These are phyloP conservation scores for Xylaria sp. DNA, from an alignment of 2,329 filamentous ascomycete species.

Conservation along the genomic window DNA sequence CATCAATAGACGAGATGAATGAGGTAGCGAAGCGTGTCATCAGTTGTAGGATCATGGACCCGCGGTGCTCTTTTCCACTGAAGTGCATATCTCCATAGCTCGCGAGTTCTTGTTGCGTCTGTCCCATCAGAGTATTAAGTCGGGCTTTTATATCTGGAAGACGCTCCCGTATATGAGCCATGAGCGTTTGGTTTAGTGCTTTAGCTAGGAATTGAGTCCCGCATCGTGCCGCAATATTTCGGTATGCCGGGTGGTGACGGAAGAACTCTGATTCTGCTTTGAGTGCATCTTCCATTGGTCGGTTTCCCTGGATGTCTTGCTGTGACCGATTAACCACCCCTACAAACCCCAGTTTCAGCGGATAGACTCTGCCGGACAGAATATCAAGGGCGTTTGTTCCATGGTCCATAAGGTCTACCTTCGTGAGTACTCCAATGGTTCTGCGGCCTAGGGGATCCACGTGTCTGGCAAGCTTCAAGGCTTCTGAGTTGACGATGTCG, in stretches of 20 bases:
- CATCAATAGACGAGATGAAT: constrained; percentile 98
- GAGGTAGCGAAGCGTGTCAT: constrained; percentile 99
- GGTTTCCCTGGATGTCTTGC: constrained; percentile 96
- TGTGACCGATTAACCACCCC: constrained; percentile 98
- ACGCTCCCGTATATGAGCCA: constrained; percentile 94
- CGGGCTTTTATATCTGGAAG: constrained; percentile 98
- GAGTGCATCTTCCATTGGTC: constrained; percentile 91
- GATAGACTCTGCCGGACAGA: constrained; percentile 95
- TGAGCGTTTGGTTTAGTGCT: constrained; percentile 92
- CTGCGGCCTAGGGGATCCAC: constrained; percentile 93
- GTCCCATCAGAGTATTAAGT: constrained; percentile 98
- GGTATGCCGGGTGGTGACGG: constrained; percentile 94
- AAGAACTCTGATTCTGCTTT: constrained; percentile 95
- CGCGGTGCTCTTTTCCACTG: constrained; percentile 94
- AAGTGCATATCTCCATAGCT: constrained; percentile 99
- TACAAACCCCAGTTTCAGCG: constrained; percentile 95
- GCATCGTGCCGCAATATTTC: constrained; percentile 93
- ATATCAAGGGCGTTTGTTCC: constrained; percentile 98
- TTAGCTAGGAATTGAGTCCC: constrained; percentile 95
- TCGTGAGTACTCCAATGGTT: constrained; percentile 96
- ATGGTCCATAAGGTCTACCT: constrained; percentile 98
- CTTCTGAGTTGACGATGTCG: constrained; percentile 97
- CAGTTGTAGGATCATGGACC: constrained; percentile 91
- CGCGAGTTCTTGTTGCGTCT: constrained; percentile 97
- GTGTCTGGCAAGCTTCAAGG: constrained; percentile 94